Conservation (phyloP, 2,329 filamentous ascomycete species). For the Aspergillaceae sp. region DNA sequence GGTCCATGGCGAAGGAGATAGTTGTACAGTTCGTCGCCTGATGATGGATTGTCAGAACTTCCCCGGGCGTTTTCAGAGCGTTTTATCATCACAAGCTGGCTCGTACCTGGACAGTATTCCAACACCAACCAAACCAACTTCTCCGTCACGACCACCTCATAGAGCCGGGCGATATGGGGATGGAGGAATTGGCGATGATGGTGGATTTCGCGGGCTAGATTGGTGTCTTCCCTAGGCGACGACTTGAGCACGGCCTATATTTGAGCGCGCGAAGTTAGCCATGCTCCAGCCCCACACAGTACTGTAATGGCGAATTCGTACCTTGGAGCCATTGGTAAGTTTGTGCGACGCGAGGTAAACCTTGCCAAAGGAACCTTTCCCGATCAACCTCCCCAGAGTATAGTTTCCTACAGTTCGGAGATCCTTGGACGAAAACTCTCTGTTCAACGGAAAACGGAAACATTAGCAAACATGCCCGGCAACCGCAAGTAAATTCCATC, state of each 20-base stretch:
- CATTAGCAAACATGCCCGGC: background rate
- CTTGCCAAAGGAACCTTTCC: conserved; percentile 96
- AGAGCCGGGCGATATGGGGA: conserved; percentile 89
- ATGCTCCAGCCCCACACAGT: no score
- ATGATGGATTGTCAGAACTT: no score
- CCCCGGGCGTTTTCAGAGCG: no score
- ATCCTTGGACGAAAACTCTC: conserved; percentile 88
- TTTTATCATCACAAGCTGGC: background rate
- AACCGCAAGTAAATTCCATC: background rate
- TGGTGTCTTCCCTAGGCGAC: conserved; percentile 89
- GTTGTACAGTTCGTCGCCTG: conserved; percentile 94
- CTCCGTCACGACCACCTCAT: conserved; percentile 98
- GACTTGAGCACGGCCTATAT: conserved; percentile 91
- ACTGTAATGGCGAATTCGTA: conserved; percentile 25
- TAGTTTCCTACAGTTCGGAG: conserved; percentile 93
- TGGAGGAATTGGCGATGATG: conserved; percentile 97
- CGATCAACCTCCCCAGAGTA: conserved; percentile 79
- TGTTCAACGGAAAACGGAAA: conserved; percentile 31
- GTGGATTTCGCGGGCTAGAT: conserved; percentile 94
- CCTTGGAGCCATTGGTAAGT: conserved; percentile 97
- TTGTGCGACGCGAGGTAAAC: conserved; percentile 95
- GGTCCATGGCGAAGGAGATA: conserved; percentile 83
- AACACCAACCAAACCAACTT: conserved; percentile 89
- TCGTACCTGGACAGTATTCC: conserved; percentile 83
- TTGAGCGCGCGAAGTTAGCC: conserved; percentile 1